A percentile compares a stretch with the other conserved stretches of the same genome.
These are phyloP conservation scores for Blakeslea trispora DNA, from an alignment of 371 early-diverging fungal species.

Conservation along the genomic window DNA sequence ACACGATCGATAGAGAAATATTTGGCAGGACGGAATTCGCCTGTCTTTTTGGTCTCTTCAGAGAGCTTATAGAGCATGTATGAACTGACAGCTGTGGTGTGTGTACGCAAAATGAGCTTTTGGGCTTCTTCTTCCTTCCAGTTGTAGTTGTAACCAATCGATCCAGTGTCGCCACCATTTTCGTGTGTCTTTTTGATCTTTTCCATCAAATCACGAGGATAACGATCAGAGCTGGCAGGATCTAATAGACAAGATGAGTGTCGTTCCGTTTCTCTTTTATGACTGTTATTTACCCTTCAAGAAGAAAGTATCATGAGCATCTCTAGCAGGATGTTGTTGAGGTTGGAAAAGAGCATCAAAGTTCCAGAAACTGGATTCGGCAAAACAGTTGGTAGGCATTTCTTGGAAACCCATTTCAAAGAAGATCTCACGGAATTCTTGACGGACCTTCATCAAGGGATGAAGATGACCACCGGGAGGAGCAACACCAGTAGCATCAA, in stretches of 20 bases:
- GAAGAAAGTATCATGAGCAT: constrained; percentile 99
- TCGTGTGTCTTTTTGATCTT: constrained; percentile 93
- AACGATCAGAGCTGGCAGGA: constrained; percentile 77
- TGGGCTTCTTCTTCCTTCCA: constrained; percentile 97
- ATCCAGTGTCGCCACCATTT: constrained; percentile 94
- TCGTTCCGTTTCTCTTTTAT: background rate
- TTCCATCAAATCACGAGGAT: constrained; percentile 90
- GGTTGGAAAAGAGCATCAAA: constrained; percentile 99
- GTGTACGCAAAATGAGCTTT: constrained; percentile 97
- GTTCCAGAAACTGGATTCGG: constrained; percentile 99
- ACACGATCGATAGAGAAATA: constrained; percentile 99
- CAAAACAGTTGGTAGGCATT: constrained; percentile 99
- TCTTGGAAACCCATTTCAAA: constrained; percentile 99
- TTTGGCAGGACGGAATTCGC: constrained; percentile 90
- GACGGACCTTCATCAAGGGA: constrained; percentile 99
- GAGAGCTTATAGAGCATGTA: constrained; percentile 95
- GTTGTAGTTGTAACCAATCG: constrained; percentile 92
- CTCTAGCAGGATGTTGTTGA: constrained; percentile 99
- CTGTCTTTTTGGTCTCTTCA: constrained; percentile 67
- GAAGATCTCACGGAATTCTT: constrained; percentile 99
- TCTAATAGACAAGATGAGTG: constrained; percentile 38
- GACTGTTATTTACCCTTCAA: constrained; percentile 54
- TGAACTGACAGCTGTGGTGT: constrained; percentile 98
- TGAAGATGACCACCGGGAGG: constrained; percentile 95
- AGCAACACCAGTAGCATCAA: constrained; percentile 88